Base-by-base conservation (phyloP, 371 early-diverging fungal species). In the Apophysomyces elegans region DNA sequence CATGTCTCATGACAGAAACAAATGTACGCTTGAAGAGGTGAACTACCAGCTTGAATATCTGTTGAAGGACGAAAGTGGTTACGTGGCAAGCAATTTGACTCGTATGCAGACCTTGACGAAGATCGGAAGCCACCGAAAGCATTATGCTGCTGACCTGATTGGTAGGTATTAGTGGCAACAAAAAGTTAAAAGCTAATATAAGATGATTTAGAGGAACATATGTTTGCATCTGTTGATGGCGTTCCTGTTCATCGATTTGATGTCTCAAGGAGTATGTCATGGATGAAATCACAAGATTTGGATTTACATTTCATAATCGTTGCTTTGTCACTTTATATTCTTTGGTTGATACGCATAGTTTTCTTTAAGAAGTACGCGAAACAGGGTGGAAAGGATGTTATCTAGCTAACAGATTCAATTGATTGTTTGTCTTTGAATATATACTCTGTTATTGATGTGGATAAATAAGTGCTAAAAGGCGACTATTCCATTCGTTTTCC, bases 91-190 rank as follows among this genome's bases (percentile, higher is more conserved):
- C 16, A 54, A 56, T 18, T 4, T 64, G 16, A 64, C 13, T 4
- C 39, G 56, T 14, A 56, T 47, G 64, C 32, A 64, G 41, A 37
- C 5, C 0, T 37, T 64, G 12, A 58, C 58, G 1, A 32, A 41
- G 13, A 64, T 64, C n/a, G 56, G 56, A 26, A 43, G 57, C 14
- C 36, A 35, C 21, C 58, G 64, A 41, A 58, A 37, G 12, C 16
- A 32, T 13, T 56, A 39, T 21, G 64, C 57, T 9, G 64, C 64
- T 14, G 56, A 64, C 16, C 43, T 64, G 38, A 43, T 64, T 43
- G 60, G 60, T 60, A 39, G 43, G 45, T 43, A 7, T 37, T 36
- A 4, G n/a, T 57, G 21, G n/a, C 7, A 58, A n/a, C 58, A 9
- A 43, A n/a, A 37, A 43, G n/a, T 5, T 7, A 8, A 43, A 26